phyloP scores from a whole-genome alignment of 2,329 filamentous ascomycete species.

The Chaetomiaceae sp. region DNA sequence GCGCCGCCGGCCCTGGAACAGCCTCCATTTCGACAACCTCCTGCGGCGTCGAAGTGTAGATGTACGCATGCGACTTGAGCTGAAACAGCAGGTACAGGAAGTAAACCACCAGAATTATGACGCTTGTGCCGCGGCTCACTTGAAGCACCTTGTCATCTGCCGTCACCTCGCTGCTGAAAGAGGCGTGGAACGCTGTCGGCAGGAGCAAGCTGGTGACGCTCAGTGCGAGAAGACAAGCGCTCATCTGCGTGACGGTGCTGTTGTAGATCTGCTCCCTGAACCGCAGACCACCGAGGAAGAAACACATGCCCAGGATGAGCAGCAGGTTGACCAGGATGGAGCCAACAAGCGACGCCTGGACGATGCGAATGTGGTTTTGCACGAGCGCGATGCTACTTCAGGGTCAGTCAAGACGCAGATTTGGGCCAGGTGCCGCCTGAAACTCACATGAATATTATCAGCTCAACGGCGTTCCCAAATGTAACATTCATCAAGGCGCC shows the following conservation, averaged over 20 bases:
- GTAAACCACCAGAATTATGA: conserved; percentile 65
- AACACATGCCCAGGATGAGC: conserved; percentile 71
- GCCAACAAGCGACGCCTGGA: conserved; percentile 49
- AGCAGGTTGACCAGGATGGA: conserved; percentile 77
- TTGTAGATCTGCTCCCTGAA: conserved; percentile 65
- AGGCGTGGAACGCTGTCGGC: conserved; percentile 12
- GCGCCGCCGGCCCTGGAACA: conserved; percentile 74
- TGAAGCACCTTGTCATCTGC: conserved; percentile 42
- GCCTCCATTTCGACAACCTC: conserved; percentile 89
- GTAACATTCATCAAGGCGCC: conserved; percentile 70
- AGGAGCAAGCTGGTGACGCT: conserved; percentile 35
- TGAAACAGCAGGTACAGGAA: conserved; percentile 65
- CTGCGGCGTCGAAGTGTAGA: conserved; percentile 88
- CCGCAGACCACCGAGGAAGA: conserved; percentile 66
- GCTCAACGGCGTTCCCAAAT: conserved; percentile 71
- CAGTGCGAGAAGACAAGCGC: conserved; percentile 67
- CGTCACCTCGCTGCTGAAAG: conserved; percentile 12
- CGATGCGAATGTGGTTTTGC: conserved; percentile 53
- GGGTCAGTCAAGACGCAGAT: neutral
- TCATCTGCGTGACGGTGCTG: conserved; percentile 69
- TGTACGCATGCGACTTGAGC: conserved; percentile 83
- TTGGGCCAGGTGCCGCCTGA: neutral
- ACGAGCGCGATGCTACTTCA: conserved; percentile 24
- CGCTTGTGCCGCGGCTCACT: conserved; percentile 63
- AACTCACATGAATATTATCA: conserved; percentile 58